These are phyloP conservation scores for Termitomyces heimii DNA, from an alignment of 768 basidiomycete species.

Conservation along the genomic window DNA sequence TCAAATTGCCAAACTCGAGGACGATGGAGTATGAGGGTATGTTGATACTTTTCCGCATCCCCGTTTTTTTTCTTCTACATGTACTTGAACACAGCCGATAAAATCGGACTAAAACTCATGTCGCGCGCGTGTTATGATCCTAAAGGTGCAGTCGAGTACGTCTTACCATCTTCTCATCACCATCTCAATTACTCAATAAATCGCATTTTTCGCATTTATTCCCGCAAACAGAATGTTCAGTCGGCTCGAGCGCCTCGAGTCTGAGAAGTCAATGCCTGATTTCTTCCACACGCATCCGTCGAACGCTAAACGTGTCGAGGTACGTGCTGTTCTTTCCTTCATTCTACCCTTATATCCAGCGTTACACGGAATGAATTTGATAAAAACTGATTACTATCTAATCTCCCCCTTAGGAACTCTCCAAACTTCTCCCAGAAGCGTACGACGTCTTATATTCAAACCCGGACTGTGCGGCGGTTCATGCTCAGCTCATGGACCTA, in stretches of 20 bases:
- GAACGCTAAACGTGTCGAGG: conserved; percentile 65
- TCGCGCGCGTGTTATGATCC: conserved; percentile 88
- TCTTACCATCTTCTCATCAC: background rate
- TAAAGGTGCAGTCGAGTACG: conserved; percentile 63
- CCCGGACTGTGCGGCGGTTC: conserved; percentile 44
- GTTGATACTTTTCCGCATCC: background rate
- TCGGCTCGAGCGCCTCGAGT: conserved; percentile 57
- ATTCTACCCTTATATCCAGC: background rate
- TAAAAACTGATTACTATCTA: background rate
- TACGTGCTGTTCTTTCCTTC: conserved; percentile 21
- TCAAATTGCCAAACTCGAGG: conserved; percentile 80
- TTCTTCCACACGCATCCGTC: conserved; percentile 84
- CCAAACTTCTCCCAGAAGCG: conserved; percentile 51
- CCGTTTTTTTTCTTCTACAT: background rate
- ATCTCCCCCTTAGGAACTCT: conserved; percentile 35
- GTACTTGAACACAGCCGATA: conserved; percentile 57
- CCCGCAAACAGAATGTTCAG: conserved; percentile 53
- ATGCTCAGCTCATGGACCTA: conserved; percentile 25
- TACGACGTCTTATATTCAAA: conserved; percentile 49
- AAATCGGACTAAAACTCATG: conserved; percentile 77
- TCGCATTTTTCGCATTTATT: background rate
- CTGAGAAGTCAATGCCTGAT: conserved; percentile 29
- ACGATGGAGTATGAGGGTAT: conserved; percentile 76
- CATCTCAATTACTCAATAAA: background rate
- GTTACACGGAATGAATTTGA: background rate